Evolutionary conservation across 306 rosid genomes (phyloP), one percentile per base, ranked within the genome.

Genomic region (Trifolium pratense): DNA sequence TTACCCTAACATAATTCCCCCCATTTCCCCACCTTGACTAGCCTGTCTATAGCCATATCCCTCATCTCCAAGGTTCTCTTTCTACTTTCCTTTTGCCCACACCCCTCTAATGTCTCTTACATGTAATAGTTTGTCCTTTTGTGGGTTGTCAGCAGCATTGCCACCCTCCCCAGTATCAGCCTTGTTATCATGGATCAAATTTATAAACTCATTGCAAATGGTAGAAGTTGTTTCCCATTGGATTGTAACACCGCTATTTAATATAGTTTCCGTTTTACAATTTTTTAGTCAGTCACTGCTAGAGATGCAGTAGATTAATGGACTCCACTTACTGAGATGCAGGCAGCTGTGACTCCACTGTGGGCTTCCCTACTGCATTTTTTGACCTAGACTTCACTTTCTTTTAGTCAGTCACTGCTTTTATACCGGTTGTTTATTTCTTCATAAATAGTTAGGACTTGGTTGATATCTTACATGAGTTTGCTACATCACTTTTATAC

Each of bases 401-500:
- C 4, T 29, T 4, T 29, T 5, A 29, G 32, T 1, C 32, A 29
- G 32, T 29, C 32, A 29, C 32, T 29, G 32, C 6, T 29, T 29
- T 29, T 29, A 29, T 29, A 29, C 32, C 4, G 3, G 40, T 29
- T 58, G 39, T 60, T 60, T 31, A 9, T 3, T 60, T 9, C 1
- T 60, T 32, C 42, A 60, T 7, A 60, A 58, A 59, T 51, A 39
- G 51, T 42, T 68, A 52, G 43, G 21, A 53, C 63, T 56, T 66
- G 51, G 52, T 43, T 55, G 21, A 42, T 46, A 62, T 65, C 64
- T 34, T 26, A 59, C 53, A 21, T 2, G 53, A 43, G 63, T 53
- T 66, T 42, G 58, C 49, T 56, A 45, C 23, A 29, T 73, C 42
- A 49, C 20, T 37, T 65, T 78, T 14, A 59, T 81, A 49, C 26